These are phyloP conservation scores for Cercospora sesami DNA, from an alignment of 2,329 filamentous ascomycete species.

Conservation along the genomic window DNA sequence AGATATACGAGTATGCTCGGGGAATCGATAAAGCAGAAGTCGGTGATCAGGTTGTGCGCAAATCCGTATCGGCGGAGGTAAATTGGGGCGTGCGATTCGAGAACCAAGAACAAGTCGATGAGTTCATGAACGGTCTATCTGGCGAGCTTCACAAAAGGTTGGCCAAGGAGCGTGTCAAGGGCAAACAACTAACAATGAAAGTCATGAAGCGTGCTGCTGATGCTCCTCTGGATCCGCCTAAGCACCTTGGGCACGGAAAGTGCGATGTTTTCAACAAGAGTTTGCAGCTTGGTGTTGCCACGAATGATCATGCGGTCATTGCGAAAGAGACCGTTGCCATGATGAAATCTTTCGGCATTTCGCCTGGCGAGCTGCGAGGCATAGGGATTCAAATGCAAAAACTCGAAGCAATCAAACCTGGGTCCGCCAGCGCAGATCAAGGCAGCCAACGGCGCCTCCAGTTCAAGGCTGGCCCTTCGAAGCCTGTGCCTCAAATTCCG, in stretches of 20 bases:
- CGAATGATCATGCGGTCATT: constrained; percentile 69
- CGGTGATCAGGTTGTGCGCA: constrained; percentile 79
- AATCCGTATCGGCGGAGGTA: constrained; percentile 94
- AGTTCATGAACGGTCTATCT: constrained; percentile 82
- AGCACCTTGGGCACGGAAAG: constrained; percentile 91
- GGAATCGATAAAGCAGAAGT: constrained; percentile 86
- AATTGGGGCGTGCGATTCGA: constrained; percentile 98
- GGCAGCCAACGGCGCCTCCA: constrained; percentile 77
- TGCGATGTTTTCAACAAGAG: constrained; percentile 96
- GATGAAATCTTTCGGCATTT: constrained; percentile 76
- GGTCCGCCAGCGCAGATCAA: constrained; percentile 55
- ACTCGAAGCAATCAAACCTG: constrained; percentile 72
- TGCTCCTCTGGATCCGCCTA: constrained; percentile 85
- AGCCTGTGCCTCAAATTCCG: constrained; percentile 30
- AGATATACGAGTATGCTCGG: constrained; percentile 83
- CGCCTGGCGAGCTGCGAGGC: constrained; percentile 88
- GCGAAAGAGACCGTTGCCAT: constrained; percentile 83
- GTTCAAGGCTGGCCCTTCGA: constrained; percentile 61
- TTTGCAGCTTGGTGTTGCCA: constrained; percentile 76
- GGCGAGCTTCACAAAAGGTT: constrained; percentile 80
- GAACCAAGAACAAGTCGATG: constrained; percentile 86
- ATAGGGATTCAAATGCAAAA: constrained; percentile 93
- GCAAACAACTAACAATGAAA: constrained; percentile 86
- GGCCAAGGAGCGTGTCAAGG: constrained; percentile 79
- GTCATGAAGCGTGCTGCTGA: constrained; percentile 86